Conservation (phyloP, 495 filamentous ascomycete genomes). For the Parmelia sp. region DNA sequence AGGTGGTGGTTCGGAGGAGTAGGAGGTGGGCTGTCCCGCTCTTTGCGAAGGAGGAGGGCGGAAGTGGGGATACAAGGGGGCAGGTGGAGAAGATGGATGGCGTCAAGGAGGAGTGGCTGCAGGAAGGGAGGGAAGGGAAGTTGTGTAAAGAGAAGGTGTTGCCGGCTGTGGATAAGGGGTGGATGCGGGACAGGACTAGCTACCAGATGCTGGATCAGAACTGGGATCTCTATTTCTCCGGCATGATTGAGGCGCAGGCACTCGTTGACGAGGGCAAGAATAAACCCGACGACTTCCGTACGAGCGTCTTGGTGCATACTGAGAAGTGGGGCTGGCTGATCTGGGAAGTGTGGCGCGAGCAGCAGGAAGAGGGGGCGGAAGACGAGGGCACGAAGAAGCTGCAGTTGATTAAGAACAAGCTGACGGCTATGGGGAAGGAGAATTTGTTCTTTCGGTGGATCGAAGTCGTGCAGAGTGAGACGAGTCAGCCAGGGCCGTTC, state of each 20-base stretch:
- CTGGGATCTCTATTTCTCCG: constrained; percentile 75
- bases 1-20: constrained; percentile 69
- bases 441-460: constrained; percentile 80
- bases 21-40: constrained; percentile 47
- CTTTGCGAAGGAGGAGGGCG: constrained; percentile 5
- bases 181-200: constrained; percentile 63
- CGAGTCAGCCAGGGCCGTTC: constrained; percentile 65
- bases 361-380: constrained; percentile 31
- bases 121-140: constrained; percentile 23
- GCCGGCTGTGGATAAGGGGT: constrained; percentile 57
- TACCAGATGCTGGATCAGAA: constrained; percentile 69
- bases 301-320: constrained; percentile 58
- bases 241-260: constrained; percentile 62
- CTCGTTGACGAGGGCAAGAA: constrained; percentile 56
- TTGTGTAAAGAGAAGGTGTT: constrained; percentile 44
- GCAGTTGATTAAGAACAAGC: constrained; percentile 61
- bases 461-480: constrained; percentile 78
- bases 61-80: constrained; percentile 36
- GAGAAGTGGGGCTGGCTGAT: constrained; percentile 61
- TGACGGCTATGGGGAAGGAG: constrained; percentile 69
- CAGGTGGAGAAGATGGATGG: constrained; percentile 35
- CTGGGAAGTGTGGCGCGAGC: constrained; percentile 39
- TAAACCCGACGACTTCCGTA: constrained; percentile 51
- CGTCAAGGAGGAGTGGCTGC: constrained; percentile 36
- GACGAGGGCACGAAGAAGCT: constrained; percentile 55